These are phyloP conservation scores for Yamadazyma sp. DNA, from an alignment of 805 yeast species.

Conservation along the genomic window DNA sequence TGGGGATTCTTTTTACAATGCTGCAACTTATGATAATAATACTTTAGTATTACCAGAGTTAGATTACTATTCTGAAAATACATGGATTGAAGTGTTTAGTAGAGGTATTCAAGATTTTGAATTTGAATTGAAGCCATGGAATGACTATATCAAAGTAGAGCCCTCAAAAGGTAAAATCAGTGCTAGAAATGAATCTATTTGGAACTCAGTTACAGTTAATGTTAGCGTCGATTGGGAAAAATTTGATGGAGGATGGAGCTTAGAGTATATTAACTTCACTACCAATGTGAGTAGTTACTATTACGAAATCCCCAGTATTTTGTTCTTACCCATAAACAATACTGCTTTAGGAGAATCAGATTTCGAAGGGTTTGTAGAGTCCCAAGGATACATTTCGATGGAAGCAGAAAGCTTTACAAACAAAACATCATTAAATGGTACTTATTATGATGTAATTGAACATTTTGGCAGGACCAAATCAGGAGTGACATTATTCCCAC, in stretches of 20 bases:
- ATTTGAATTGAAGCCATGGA: conserved; percentile 12
- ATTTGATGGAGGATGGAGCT: conserved; percentile 12
- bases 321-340: conserved; percentile 14
- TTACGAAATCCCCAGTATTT: conserved; percentile 10
- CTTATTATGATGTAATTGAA: conserved; percentile 10
- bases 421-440: conserved; percentile 10
- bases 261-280: conserved; percentile 13
- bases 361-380: conserved; percentile 15
- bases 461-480: conserved; percentile 15
- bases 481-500: conserved; percentile 16
- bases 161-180: conserved; percentile 12
- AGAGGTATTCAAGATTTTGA: conserved; percentile 16
- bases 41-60: conserved; percentile 14
- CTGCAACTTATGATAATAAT: conserved; percentile 14
- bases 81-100: conserved; percentile 15
- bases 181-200: conserved; percentile 13
- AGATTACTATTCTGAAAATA: conserved; percentile 13
- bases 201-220: conserved; percentile 15
- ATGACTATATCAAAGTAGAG: conserved; percentile 10
- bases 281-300: conserved; percentile 8
- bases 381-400: conserved; percentile 14
- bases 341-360: conserved; percentile 7
- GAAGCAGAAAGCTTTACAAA: conserved; percentile 15
- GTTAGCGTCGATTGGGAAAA: conserved; percentile 16
- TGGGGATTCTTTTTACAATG: conserved; percentile 15